A percentile compares a stretch with the other conserved stretches of the same genome.
Evolutionary conservation across 306 rosid genomes (phyloP).

Genomic region (Cajanus cajan): DNA sequence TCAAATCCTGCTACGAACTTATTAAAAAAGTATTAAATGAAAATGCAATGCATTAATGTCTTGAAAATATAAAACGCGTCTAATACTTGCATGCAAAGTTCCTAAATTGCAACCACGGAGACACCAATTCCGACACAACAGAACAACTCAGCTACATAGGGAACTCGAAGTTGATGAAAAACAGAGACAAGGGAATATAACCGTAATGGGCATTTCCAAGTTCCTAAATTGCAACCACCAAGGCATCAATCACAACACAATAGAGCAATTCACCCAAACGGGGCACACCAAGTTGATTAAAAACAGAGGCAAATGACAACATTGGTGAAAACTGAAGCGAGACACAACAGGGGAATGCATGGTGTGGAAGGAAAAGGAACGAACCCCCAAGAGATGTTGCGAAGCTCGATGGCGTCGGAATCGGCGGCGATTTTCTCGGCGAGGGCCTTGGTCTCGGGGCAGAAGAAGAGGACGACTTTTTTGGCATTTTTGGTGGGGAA

Average conservation of each 20-base stretch:
- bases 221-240: neutral
- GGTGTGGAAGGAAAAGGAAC: neutral
- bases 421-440: constrained; percentile 74
- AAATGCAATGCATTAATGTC: neutral
- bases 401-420: constrained; percentile 73
- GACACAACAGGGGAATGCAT: neutral
- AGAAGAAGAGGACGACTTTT: constrained; percentile 75
- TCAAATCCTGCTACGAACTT: neutral
- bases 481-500: constrained; percentile 46
- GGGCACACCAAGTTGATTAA: neutral
- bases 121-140: constrained; percentile 4
- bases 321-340: constrained; percentile 7
- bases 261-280: constrained; percentile 4
- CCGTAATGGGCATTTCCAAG: constrained; percentile 12
- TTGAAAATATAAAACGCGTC: neutral
- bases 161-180: neutral
- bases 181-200: neutral
- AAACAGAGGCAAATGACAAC: constrained; percentile 13
- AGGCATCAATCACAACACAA: neutral
- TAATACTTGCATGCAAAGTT: neutral
- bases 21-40: neutral
- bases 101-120: neutral
- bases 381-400: constrained; percentile 76
- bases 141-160: constrained; percentile 9
- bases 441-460: constrained; percentile 76